phyloP scores from a whole-genome alignment of 306 rosid genomes.

The Inga leiocalycina region DNA sequence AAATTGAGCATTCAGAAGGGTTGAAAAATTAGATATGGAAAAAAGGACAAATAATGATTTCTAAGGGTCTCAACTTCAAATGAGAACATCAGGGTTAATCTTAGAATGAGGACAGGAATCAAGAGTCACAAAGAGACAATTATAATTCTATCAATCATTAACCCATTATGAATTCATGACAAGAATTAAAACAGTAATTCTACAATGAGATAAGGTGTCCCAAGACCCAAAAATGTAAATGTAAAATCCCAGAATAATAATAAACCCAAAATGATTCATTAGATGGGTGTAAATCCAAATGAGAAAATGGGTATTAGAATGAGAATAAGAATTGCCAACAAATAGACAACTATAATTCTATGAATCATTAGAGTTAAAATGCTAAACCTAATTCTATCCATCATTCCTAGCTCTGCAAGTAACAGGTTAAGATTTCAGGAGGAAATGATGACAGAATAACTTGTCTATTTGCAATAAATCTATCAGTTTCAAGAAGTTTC shows the following conservation, averaged over 20 bases:
- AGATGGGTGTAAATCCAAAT: background rate
- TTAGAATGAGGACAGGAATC: background rate
- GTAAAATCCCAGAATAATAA: background rate
- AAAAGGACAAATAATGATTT: too few species aligned
- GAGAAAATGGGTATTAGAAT: background rate
- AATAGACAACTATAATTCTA: background rate
- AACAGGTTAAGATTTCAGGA: background rate
- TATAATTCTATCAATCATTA: background rate
- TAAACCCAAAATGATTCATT: background rate
- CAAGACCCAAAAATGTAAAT: background rate
- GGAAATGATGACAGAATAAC: background rate
- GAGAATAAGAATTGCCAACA: background rate
- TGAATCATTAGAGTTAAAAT: background rate
- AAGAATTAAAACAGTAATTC: background rate
- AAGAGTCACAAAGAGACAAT: background rate
- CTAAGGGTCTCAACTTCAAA: too few species aligned
- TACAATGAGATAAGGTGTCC: background rate
- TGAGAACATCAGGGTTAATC: too few species aligned
- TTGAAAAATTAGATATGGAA: too few species aligned
- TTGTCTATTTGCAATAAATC: background rate
- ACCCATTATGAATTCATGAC: background rate
- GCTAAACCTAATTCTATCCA: too few species aligned
- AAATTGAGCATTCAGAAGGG: too few species aligned
- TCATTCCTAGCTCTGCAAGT: too few species aligned
- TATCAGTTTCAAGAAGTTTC: constrained; percentile 1